Percentiles rank a stretch among this genome's conserved stretches.
These are phyloP conservation scores for Daldinia caldariorum DNA, from an alignment of 495 filamentous ascomycete species.

Conservation along the genomic window DNA sequence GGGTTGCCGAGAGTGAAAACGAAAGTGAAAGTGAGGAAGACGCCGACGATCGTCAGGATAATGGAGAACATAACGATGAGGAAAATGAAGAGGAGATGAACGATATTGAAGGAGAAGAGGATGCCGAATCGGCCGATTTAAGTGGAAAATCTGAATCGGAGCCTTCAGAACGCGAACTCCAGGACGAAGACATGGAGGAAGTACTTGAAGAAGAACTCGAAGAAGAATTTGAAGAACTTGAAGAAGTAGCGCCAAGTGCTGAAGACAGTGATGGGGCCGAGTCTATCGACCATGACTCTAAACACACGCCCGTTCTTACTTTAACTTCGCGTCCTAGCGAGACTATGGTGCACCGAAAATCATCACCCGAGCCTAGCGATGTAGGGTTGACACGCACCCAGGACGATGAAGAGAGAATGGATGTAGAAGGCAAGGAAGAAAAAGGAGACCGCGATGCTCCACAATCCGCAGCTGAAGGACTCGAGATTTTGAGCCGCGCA, in stretches of 20 bases:
- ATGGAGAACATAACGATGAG: constrained; percentile 13
- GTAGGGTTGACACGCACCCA: background rate
- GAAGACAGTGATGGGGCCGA: constrained; percentile 18
- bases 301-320: background rate
- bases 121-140: constrained; percentile 10
- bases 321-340: constrained; percentile 6
- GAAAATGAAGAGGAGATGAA: constrained; percentile 17
- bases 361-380: constrained; percentile 5
- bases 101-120: constrained; percentile 19
- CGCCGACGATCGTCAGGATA: constrained; percentile 18
- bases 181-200: constrained; percentile 17
- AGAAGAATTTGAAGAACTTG: constrained; percentile 7
- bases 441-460: constrained; percentile 3
- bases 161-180: background rate
- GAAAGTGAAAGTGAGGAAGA: constrained; percentile 24
- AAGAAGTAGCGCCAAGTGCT: constrained; percentile 16
- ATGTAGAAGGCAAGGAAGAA: constrained; percentile 29
- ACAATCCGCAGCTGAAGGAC: constrained; percentile 42
- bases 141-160: constrained; percentile 15
- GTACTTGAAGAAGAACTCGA: constrained; percentile 16
- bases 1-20: constrained; percentile 5
- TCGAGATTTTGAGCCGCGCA: constrained; percentile 41
- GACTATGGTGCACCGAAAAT: background rate
- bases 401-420: constrained; percentile 22
- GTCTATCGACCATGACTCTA: background rate